A percentile compares a stretch with the other conserved stretches of the same genome.
phyloP scores from a whole-genome alignment of 2,329 filamentous ascomycete species.

The Proliferodiscus dingleyae region DNA sequence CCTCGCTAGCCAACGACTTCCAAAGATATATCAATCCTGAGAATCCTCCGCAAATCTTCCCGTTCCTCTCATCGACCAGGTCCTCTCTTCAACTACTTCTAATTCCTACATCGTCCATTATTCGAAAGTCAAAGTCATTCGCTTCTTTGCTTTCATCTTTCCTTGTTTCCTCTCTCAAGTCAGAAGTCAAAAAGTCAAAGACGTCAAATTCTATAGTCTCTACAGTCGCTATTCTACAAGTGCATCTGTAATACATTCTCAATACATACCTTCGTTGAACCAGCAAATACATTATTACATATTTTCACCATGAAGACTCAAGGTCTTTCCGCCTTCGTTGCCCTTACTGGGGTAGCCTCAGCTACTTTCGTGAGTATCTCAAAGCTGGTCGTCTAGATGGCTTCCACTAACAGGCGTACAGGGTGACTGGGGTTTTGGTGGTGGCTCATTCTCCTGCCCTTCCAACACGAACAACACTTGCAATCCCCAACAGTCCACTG shows the following conservation, averaged over 20 bases:
- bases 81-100: conserved; percentile 23
- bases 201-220: conserved; percentile 25
- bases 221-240: conserved; percentile 8
- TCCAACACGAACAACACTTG: conserved; percentile 74
- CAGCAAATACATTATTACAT: conserved; percentile 15
- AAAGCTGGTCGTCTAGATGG: not conserved
- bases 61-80: conserved; percentile 18
- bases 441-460: conserved; percentile 59
- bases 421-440: conserved; percentile 46
- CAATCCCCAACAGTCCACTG: conserved; percentile 59
- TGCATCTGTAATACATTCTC: conserved; percentile 23
- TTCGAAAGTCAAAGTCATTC: conserved; percentile 41
- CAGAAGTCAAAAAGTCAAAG: no score
- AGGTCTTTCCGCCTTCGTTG: conserved; percentile 36
- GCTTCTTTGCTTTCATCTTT: conserved; percentile 38
- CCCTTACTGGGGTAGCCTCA: conserved; percentile 43
- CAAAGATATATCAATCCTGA: conserved; percentile 26
- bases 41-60: conserved; percentile 11
- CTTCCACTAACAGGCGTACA: conserved; percentile 18
- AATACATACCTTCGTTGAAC: conserved; percentile 20
- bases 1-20: conserved; percentile 18
- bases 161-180: conserved; percentile 27
- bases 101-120: conserved; percentile 24
- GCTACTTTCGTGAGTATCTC: conserved; percentile 31
- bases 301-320: conserved; percentile 37